phyloP scores from a whole-genome alignment of 768 basidiomycete genomes.

The Mrakia gelida region DNA sequence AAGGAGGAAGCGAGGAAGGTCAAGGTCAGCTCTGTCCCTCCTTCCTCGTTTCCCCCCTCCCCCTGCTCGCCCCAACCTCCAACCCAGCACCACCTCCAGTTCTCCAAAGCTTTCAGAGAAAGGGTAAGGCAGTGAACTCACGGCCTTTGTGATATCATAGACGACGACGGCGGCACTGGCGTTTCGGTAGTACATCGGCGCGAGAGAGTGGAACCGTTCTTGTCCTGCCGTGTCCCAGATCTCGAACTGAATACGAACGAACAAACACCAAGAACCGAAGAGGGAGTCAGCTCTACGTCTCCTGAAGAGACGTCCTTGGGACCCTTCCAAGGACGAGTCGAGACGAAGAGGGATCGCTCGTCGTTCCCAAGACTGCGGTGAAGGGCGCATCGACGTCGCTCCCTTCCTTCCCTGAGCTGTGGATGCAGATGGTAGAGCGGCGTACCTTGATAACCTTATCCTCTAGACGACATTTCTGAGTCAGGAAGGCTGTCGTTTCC shows the following conservation, averaged over 20 bases:
- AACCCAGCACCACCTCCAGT: neutral
- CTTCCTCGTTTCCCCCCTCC: neutral
- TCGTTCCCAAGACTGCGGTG: neutral
- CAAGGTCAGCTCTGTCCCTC: neutral
- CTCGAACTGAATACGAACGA: slow-evolving; percentile 19
- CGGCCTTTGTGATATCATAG: slow-evolving; percentile 92
- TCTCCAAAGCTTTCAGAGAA: neutral
- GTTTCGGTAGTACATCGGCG: slow-evolving; percentile 84
- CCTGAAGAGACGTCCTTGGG: no score
- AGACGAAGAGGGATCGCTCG: neutral
- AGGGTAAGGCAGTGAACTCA: slow-evolving; percentile 28
- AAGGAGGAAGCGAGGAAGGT: neutral
- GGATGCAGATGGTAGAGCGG: neutral
- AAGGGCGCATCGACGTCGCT: neutral
- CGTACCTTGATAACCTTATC: slow-evolving; percentile 55
- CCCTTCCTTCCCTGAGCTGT: neutral
- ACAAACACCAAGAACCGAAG: neutral
- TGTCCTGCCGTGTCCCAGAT: slow-evolving; percentile 46
- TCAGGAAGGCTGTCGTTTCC: slow-evolving; percentile 50
- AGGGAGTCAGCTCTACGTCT: neutral
- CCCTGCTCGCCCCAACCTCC: neutral
- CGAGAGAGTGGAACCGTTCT: slow-evolving; percentile 88
- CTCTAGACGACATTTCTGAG: slow-evolving; percentile 71
- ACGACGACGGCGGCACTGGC: slow-evolving; percentile 97
- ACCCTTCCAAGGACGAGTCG: neutral